These are phyloP conservation scores for Torulaspora maleeae DNA, from an alignment of 805 yeast genomes.

Conservation along the genomic window DNA sequence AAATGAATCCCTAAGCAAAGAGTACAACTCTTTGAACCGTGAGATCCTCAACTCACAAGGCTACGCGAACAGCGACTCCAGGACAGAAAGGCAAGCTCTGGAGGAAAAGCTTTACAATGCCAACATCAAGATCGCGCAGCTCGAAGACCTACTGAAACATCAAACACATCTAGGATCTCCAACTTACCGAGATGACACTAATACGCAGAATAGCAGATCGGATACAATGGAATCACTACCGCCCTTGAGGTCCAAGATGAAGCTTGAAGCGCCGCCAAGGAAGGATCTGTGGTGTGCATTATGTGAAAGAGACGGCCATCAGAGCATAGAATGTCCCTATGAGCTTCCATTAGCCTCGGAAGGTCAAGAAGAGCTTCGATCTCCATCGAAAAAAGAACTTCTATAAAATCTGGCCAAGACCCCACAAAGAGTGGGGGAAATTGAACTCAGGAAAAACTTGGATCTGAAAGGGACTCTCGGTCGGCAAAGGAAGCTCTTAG, in stretches of 20 bases:
- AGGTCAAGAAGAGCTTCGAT: constrained; percentile 5
- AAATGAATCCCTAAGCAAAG: constrained; percentile 28
- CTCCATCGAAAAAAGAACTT: constrained; percentile 8
- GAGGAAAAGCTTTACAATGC: constrained; percentile 33
- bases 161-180: constrained; percentile 7
- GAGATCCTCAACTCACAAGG: constrained; percentile 24
- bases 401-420: not conserved
- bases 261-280: constrained; percentile 60
- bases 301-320: constrained; percentile 89
- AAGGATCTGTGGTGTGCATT: constrained; percentile 83
- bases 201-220: not conserved
- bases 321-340: constrained; percentile 81
- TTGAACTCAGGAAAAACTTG: not conserved
- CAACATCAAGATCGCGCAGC: constrained; percentile 16
- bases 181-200: constrained; percentile 5
- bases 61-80: constrained; percentile 18
- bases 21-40: constrained; percentile 24
- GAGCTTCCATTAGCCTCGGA: constrained; percentile 35
- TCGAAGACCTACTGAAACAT: constrained; percentile 18
- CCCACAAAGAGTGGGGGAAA: not conserved
- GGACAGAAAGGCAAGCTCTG: constrained; percentile 24
- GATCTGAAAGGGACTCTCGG: not conserved
- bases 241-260: constrained; percentile 25
- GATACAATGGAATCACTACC: constrained; percentile 27
- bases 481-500: not conserved